Conservation (phyloP, 495 filamentous ascomycete genomes). For the Oidiodendron maius region DNA sequence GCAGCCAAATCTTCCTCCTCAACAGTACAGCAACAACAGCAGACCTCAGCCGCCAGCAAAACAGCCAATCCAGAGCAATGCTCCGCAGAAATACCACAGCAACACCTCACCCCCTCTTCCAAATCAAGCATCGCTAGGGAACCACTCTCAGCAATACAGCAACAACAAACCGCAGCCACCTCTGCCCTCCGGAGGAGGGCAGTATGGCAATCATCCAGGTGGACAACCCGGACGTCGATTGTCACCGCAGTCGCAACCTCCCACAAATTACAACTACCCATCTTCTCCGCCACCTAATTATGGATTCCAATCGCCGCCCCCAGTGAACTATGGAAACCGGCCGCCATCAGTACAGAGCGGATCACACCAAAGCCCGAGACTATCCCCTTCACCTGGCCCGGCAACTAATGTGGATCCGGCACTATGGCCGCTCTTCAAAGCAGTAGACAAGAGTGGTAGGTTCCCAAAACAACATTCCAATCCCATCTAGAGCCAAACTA, state of each 20-base stretch:
- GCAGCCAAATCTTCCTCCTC: constrained; percentile 1
- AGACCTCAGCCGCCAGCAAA: neutral
- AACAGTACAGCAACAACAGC: constrained; percentile 12
- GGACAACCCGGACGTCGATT: constrained; percentile 2
- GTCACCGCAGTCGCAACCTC: constrained; percentile 21
- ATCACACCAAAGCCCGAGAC: constrained; percentile 17
- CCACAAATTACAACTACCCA: constrained; percentile 18
- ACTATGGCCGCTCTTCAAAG: constrained; percentile 80
- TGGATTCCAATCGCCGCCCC: constrained; percentile 32
- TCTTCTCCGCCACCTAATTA: constrained; percentile 16
- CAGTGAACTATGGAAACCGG: constrained; percentile 38
- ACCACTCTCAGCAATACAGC: constrained; percentile 25
- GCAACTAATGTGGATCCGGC: constrained; percentile 62
- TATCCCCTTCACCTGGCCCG: constrained; percentile 51
- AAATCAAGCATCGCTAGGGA: constrained; percentile 23
- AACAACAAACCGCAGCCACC: constrained; percentile 28
- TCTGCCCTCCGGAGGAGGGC: constrained; percentile 17
- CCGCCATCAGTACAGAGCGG: constrained; percentile 22
- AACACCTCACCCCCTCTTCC: constrained; percentile 4
- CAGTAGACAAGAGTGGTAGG: constrained; percentile 76
- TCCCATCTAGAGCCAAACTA: no score
- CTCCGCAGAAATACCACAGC: constrained; percentile 7
- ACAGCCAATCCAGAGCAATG: constrained; percentile 19
- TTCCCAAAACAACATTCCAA: neutral
- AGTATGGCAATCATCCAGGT: constrained; percentile 2